Conservation (phyloP, 2,329 filamentous ascomycete species). For the Trichoderma sp. region DNA sequence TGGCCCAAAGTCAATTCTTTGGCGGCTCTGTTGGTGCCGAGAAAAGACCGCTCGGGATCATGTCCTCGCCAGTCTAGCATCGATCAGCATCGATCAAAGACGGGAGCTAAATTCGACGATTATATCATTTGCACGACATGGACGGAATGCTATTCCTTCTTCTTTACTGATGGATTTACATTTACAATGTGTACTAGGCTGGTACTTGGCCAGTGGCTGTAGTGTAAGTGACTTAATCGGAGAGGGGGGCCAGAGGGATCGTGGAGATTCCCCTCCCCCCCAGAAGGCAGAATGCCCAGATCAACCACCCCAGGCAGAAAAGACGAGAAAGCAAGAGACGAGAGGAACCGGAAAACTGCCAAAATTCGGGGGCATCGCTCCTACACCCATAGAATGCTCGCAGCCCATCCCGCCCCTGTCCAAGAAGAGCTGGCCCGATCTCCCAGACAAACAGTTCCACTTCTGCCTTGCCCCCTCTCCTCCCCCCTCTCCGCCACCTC, state of each 20-base stretch:
- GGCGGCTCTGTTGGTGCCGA: too few relatives aligned
- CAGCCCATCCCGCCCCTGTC: background rate
- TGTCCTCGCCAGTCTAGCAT: too few relatives aligned
- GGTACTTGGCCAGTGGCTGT: background rate
- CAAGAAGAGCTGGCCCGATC: background rate
- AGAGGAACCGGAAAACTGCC: background rate
- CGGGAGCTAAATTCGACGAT: too few relatives aligned
- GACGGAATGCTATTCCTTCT: too few relatives aligned
- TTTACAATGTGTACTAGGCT: too few relatives aligned
- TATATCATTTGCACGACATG: too few relatives aligned
- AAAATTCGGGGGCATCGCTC: background rate
- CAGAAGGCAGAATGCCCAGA: background rate
- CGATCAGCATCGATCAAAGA: too few relatives aligned
- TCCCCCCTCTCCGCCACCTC: too few relatives aligned
- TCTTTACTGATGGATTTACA: too few relatives aligned
- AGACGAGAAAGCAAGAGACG: background rate
- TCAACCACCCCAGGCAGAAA: background rate
- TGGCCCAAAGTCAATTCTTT: too few relatives aligned
- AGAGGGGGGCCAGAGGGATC: background rate
- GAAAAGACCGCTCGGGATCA: too few relatives aligned
- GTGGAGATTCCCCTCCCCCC: too few relatives aligned
- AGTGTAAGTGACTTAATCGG: background rate
- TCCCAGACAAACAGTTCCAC: background rate
- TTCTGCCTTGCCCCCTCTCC: background rate
- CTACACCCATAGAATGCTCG: background rate